These are phyloP conservation scores for Nyssa sinensis DNA, from an alignment of 148 eudicot species.

Conservation along the genomic window DNA sequence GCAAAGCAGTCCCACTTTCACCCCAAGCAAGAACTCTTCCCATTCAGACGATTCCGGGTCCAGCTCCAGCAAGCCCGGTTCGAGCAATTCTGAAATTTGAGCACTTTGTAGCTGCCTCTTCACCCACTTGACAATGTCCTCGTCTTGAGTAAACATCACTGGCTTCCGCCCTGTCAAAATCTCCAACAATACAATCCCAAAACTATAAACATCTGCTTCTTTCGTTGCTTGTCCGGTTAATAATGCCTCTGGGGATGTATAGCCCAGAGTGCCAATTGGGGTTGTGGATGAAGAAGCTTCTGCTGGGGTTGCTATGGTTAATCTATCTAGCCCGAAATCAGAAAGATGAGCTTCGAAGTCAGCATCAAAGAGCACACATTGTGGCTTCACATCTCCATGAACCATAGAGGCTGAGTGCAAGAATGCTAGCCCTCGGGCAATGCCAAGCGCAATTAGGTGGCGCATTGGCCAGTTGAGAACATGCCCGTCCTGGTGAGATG, in stretches of 20 bases:
- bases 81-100: slow-evolving; percentile 60
- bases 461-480: slow-evolving; percentile 91
- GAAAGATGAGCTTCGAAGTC: slow-evolving; percentile 90
- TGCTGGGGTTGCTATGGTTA: slow-evolving; percentile 30
- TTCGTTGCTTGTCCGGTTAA: slow-evolving; percentile 42
- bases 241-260: slow-evolving; percentile 59
- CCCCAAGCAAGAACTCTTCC: slow-evolving; percentile 87
- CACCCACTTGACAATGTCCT: slow-evolving; percentile 86
- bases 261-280: slow-evolving; percentile 61
- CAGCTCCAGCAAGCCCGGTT: slow-evolving; percentile 73
- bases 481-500: slow-evolving; percentile 88
- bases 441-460: slow-evolving; percentile 74
- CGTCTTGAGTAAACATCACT: slow-evolving; percentile 73
- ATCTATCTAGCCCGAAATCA: slow-evolving; percentile 65
- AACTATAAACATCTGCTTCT: slow-evolving; percentile 74
- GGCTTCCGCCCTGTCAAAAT: slow-evolving; percentile 71
- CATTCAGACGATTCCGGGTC: slow-evolving; percentile 89
- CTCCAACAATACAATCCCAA: slow-evolving; percentile 73
- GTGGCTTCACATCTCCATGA: slow-evolving; percentile 79
- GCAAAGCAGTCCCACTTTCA: slow-evolving; percentile 76
- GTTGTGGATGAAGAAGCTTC: slow-evolving; percentile 56
- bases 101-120: slow-evolving; percentile 74
- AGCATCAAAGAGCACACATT: slow-evolving; percentile 71
- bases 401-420: slow-evolving; percentile 50
- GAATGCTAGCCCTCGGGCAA: slow-evolving; percentile 79